Percentiles rank a stretch among this genome's conserved stretches.
These are phyloP conservation scores for Craterostigma plantagineum DNA, from an alignment of 257 asterid species.

Conservation along the genomic window DNA sequence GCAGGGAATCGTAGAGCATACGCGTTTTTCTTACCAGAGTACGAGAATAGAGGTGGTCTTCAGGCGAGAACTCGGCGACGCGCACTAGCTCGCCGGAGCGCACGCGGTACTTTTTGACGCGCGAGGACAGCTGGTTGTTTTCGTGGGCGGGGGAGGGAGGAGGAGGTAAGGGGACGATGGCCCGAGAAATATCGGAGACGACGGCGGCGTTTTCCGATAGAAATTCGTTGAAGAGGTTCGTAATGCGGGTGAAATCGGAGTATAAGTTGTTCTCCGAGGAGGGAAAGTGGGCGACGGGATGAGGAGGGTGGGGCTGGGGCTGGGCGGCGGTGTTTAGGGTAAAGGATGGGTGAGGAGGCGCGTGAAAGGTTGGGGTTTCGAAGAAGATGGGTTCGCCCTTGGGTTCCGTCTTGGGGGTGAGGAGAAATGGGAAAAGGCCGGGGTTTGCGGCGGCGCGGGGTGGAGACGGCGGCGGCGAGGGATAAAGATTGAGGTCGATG, in stretches of 20 bases:
- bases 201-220: background rate
- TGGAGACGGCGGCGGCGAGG: background rate
- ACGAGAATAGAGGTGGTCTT: conserved; percentile 33
- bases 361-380: too few relatives aligned
- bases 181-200: too few relatives aligned
- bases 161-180: too few relatives aligned
- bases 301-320: too few relatives aligned
- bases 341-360: too few relatives aligned
- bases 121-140: conserved; percentile 4
- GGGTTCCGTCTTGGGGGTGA: background rate
- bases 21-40: conserved; percentile 37
- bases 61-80: conserved; percentile 43
- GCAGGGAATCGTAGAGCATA: conserved; percentile 54
- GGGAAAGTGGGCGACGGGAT: background rate
- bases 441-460: background rate
- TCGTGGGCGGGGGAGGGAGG: conserved; percentile 10
- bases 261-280: too few relatives aligned
- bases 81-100: conserved; percentile 75
- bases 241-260: too few relatives aligned
- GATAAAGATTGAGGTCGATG: too few relatives aligned
- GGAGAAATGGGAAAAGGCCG: background rate
- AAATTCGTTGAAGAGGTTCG: background rate
- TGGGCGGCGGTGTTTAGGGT: background rate
- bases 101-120: conserved; percentile 24
- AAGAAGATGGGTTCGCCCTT: background rate